Evolutionary conservation across 2,329 filamentous ascomycete species (phyloP).

Genomic region (Exophiala calicioides): DNA sequence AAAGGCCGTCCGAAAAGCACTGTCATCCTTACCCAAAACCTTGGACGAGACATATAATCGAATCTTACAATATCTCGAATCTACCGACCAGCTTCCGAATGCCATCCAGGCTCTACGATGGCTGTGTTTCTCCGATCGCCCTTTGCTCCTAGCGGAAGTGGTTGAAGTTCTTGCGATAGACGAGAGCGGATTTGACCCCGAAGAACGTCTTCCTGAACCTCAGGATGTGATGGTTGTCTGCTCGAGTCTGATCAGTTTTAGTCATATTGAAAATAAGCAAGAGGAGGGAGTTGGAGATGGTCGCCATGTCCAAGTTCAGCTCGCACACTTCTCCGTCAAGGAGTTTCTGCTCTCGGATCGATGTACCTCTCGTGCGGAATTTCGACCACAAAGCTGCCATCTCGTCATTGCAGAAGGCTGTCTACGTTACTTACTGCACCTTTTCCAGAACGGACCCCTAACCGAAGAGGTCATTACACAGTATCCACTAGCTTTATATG

Average conservation of each 20-base stretch:
- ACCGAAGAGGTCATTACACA: constrained; percentile 2
- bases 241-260: constrained; percentile 28
- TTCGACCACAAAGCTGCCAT: constrained; percentile 10
- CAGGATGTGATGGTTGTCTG: constrained; percentile 26
- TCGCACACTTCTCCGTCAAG: neutral
- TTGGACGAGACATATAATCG: constrained; percentile 31
- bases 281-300: neutral
- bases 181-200: constrained; percentile 3
- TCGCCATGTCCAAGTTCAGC: neutral
- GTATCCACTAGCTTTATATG: constrained; percentile 11
- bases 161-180: constrained; percentile 17
- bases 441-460: constrained; percentile 3
- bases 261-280: neutral
- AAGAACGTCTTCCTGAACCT: constrained; percentile 10
- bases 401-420: constrained; percentile 12
- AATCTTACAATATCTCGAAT: constrained; percentile 9
- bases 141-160: neutral
- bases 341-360: neutral
- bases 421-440: constrained; percentile 14
- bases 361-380: neutral
- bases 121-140: constrained; percentile 12
- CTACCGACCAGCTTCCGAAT: constrained; percentile 7
- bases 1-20: constrained; percentile 19
- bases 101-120: constrained; percentile 10
- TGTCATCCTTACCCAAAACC: constrained; percentile 29